Conservation (phyloP, 441 rosid genomes). For the Erodium trifolium region DNA sequence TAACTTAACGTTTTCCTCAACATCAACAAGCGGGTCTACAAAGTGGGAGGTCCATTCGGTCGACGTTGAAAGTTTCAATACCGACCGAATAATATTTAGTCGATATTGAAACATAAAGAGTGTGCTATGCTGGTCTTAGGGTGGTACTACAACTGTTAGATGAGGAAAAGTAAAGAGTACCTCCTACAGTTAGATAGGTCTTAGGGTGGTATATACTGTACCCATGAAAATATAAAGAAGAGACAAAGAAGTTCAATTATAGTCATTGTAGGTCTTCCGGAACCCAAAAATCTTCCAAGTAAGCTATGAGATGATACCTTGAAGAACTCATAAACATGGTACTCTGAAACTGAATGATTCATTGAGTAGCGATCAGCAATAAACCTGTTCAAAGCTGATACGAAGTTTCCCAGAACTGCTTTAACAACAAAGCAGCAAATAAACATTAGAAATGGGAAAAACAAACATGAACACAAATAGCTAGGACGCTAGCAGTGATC, state of each 20-base stretch:
- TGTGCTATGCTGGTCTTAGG: too few relatives aligned
- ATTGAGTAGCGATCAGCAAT: slow-evolving; percentile 76
- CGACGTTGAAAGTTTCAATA: too few relatives aligned
- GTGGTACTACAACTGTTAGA: too few relatives aligned
- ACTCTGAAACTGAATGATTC: slow-evolving; percentile 76
- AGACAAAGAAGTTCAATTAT: not conserved
- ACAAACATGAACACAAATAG: not conserved
- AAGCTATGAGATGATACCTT: slow-evolving; percentile 41
- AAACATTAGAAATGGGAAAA: slow-evolving; percentile 11
- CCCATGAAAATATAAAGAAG: not conserved
- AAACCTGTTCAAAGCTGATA: slow-evolving; percentile 84
- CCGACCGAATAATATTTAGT: too few relatives aligned
- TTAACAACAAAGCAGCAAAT: slow-evolving; percentile 19
- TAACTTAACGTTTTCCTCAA: too few relatives aligned
- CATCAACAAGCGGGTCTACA: too few relatives aligned
- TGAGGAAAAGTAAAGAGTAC: too few relatives aligned
- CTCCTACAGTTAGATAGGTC: not conserved
- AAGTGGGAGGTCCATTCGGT: too few relatives aligned
- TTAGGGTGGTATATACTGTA: not conserved
- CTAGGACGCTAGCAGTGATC: not conserved
- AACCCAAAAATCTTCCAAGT: not conserved
- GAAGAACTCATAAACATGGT: slow-evolving; percentile 91
- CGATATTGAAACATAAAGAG: too few relatives aligned
- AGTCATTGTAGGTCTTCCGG: not conserved
- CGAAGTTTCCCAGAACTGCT: slow-evolving; percentile 87